phyloP scores from a whole-genome alignment of 1,139 yeast genomes.

The Candida albicans region DNA sequence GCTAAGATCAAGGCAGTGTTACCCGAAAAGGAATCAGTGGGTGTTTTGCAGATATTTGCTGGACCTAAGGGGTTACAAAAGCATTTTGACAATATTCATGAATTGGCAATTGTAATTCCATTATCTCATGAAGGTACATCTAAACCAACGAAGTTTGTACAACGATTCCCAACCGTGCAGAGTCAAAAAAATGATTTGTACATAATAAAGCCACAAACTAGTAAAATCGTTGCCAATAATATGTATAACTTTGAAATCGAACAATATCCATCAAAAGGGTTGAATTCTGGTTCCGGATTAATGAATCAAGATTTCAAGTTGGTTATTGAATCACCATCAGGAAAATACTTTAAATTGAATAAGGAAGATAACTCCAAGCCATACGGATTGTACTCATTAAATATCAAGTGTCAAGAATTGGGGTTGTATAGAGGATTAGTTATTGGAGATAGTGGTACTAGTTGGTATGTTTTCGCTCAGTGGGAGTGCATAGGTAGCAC shows the following conservation, averaged over 20 bases:
- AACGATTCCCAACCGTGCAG: slow-evolving; percentile 69
- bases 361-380: slow-evolving; percentile 37
- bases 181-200: slow-evolving; percentile 75
- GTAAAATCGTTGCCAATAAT: slow-evolving; percentile 54
- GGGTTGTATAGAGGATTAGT: slow-evolving; percentile 87
- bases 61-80: slow-evolving; percentile 66
- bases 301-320: slow-evolving; percentile 51
- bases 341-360: slow-evolving; percentile 64
- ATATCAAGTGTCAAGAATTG: slow-evolving; percentile 61
- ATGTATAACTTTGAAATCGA: slow-evolving; percentile 63
- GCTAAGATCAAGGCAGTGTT: slow-evolving; percentile 80
- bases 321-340: slow-evolving; percentile 82
- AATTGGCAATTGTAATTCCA: slow-evolving; percentile 76
- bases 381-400: slow-evolving; percentile 58
- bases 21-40: slow-evolving; percentile 67
- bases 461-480: slow-evolving; percentile 91
- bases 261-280: slow-evolving; percentile 64
- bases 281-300: slow-evolving; percentile 36
- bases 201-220: slow-evolving; percentile 80
- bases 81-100: slow-evolving; percentile 61
- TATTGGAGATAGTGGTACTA: slow-evolving; percentile 72
- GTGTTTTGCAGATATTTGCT: slow-evolving; percentile 74
- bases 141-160: slow-evolving; percentile 60
- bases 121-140: slow-evolving; percentile 70
- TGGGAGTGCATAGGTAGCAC: slow-evolving; percentile 61